phyloP scores from a whole-genome alignment of 257 asterid species.

The Verbena officinalis region DNA sequence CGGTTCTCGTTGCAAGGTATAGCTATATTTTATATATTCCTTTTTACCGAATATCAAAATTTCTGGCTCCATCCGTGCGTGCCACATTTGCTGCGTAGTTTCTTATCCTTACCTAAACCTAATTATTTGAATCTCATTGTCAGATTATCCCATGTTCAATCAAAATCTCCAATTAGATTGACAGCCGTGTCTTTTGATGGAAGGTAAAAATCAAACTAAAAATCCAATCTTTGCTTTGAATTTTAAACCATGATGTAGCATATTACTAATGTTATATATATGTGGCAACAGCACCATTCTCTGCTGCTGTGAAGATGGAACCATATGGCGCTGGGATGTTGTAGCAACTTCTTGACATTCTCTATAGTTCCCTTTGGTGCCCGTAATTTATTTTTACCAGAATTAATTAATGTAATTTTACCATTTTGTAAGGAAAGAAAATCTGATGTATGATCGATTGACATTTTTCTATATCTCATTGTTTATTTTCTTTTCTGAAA shows the following conservation, averaged over 20 bases:
- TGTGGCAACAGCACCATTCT: slow-evolving; percentile 73
- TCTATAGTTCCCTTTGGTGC: no score
- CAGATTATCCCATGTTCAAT: slow-evolving; percentile 85
- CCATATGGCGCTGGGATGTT: slow-evolving; percentile 99
- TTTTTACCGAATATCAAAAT: no score
- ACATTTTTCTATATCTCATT: no score
- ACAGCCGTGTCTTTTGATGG: slow-evolving; percentile 94
- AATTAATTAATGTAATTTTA: no score
- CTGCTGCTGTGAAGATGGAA: slow-evolving; percentile 97
- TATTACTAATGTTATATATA: slow-evolving; percentile 19
- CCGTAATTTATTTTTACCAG: no score
- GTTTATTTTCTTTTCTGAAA: no score
- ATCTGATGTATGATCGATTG: no score
- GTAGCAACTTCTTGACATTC: slow-evolving; percentile 61
- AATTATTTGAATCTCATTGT: slow-evolving; percentile 17
- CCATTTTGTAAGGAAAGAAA: no score
- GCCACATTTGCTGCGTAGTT: no score
- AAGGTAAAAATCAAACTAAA: slow-evolving; percentile 66
- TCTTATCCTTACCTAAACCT: no score
- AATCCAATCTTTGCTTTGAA: background rate
- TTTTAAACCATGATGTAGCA: slow-evolving; percentile 2
- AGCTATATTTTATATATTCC: no score
- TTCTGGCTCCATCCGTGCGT: no score
- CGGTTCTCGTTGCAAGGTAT: slow-evolving; percentile 72
- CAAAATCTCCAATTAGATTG: slow-evolving; percentile 86